Evolutionary conservation across 2,329 filamentous ascomycete genomes (phyloP), one percentile per base, ranked within the genome.

Genomic region (Tolypocladium endophyticum): DNA sequence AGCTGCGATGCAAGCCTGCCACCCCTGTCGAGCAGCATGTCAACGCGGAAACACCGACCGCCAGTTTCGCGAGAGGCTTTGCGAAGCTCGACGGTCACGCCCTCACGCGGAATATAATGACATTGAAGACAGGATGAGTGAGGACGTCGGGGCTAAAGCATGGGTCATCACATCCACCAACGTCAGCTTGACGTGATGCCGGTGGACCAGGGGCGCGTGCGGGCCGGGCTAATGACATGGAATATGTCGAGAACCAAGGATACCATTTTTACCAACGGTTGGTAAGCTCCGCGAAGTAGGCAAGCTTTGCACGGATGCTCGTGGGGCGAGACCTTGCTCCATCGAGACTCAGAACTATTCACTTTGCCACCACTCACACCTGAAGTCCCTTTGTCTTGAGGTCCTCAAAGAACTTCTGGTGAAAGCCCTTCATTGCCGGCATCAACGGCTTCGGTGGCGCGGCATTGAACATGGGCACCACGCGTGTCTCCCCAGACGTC

Each of bases 401-500:
- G 52, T 58, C 41, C 18, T 54, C 36, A 35, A 61, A 56, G 12
- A 61, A 25, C 33, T 58, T 39, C 8, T 30, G 33, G 36, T 55
- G 30, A 30, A 39, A 59, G 3, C 38, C 12, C n/a, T 33, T 36
- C 35, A 50, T 33, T 39, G 38, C 58, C n/a, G 59, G 59, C 39
- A 59, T 59, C 9, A 33, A 36, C 4, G 55, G 47, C 16, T 28
- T 33, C 20, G 59, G 59, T 18, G 59, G 61, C 25, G 55, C 36
- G n/a, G 56, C 50, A 33, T 59, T 58, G 38, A 58, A 59, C 35
- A 33, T 54, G 25, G 61, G 61, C 14, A 64, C 30, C n/a, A 64
- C 59, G 33, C 59, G 28, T 0, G 57, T 61, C 12, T 33, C 58
- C 16, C 64, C 64, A 14, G 62, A 66, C 9, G 63, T 64, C 30